Evolutionary conservation across 106 monocot species (phyloP), one percentile per base, ranked within the genome.

Genomic region (Apostasia ramifera): DNA sequence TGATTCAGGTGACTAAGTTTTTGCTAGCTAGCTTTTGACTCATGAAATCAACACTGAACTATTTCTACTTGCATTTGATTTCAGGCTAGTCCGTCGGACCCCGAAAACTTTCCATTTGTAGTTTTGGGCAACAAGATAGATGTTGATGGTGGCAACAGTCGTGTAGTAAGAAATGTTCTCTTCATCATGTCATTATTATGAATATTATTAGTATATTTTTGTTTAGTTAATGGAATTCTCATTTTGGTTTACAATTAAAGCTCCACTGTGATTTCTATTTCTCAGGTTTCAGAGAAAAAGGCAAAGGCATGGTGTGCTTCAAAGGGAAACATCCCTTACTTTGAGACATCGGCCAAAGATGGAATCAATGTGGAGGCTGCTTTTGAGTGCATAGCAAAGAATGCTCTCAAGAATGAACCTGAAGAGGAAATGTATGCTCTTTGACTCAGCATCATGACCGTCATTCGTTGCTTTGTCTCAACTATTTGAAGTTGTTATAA

Each of bases 291-390:
- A 8, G 84, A 88, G 71, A 84, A 88, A 61, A 88, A 84, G 49
- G 84, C 88, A 2, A 84, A 52, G 55, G 84, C 84, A 38, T 88
- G 88, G 88, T 88, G 88, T 71, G 81, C 84, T 44, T 85, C 89
- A n/a, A 90, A 90, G 70, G 89, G 89, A 3, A 85, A 90, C 71
- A 90, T 90, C 55, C 89, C 89, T 44, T 90, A 90, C 67, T 90
- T 90, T 68, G 89, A 90, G 76, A 90, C 89, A 46, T 90, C 89
- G 64, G 89, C 89, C 5, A 90, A 90, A 62, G 89, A 90, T 26
- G 85, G 85, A 40, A 78, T 85, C 58, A 90, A 90, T 55, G 89
- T 85, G 11, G 89, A 90, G 74, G 82, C 82, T 63, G 89, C 89
- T 71, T 90, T 90, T 69, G 70, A 91, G 67, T 84, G 91, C 57